A percentile compares a stretch with the other conserved stretches of the same genome.
phyloP scores from a whole-genome alignment of 176 grass and related monocot genomes.

The Poa annua region DNA sequence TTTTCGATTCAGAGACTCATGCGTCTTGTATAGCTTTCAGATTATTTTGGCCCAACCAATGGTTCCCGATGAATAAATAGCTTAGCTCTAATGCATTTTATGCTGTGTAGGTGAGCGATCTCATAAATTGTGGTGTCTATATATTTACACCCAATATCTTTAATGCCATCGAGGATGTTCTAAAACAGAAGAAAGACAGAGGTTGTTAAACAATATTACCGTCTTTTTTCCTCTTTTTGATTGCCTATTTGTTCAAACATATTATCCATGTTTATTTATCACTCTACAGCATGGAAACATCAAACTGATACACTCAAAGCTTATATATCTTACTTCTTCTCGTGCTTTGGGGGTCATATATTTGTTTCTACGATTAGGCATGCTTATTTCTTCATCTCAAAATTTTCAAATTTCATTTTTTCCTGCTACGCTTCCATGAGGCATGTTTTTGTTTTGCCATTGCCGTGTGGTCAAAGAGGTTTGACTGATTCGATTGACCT shows the following conservation, averaged over 20 bases:
- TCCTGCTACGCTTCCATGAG: background rate
- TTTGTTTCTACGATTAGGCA: background rate
- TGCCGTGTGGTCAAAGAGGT: background rate
- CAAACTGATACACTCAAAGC: slow-evolving; percentile 23
- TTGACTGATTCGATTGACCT: background rate
- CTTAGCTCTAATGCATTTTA: slow-evolving; percentile 36
- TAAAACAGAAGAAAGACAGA: slow-evolving; percentile 88
- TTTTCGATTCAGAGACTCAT: background rate
- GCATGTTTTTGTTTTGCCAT: background rate
- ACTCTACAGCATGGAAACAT: slow-evolving; percentile 6
- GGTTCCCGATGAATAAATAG: slow-evolving; percentile 4
- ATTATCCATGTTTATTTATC: background rate
- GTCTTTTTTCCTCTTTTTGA: background rate
- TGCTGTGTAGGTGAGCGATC: slow-evolving; percentile 86
- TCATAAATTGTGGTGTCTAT: slow-evolving; percentile 97
- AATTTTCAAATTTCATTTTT: background rate
- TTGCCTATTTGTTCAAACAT: slow-evolving; percentile 4
- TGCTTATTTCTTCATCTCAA: background rate
- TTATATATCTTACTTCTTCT: background rate
- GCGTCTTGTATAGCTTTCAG: slow-evolving; percentile 7
- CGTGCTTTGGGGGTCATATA: background rate
- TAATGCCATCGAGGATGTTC: slow-evolving; percentile 80
- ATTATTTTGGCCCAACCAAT: background rate
- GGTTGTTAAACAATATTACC: slow-evolving; percentile 42
- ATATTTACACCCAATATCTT: slow-evolving; percentile 98